Evolutionary conservation across 768 basidiomycete genomes (phyloP), one percentile per base, ranked within the genome.

Genomic region (Lactarius hengduanensis): DNA sequence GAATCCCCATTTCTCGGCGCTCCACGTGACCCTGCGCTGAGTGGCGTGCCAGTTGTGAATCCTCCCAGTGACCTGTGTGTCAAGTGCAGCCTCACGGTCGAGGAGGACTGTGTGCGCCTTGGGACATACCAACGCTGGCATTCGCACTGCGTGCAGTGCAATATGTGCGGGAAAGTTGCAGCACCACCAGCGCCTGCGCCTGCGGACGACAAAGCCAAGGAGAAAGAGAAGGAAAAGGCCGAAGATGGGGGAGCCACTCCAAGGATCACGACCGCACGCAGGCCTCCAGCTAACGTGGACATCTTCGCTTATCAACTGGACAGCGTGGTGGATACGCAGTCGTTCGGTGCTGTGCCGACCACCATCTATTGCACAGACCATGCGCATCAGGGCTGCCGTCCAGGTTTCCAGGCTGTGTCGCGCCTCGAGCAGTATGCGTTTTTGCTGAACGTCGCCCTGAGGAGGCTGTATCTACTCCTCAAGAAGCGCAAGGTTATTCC

Each of bases 51-150:
- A 20, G 82, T 85, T n/a, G 84, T 75, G 68, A 86, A 86, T 69
- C 90, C 91, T 18, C 92, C 92, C 8, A 91, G 90, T 20, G 97
- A 99, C 78, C 84, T 95, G 47, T 99, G 97, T 74, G 85, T 94
- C 59, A 88, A 86, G 73, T 99, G 97, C 76, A 83, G 84, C 53
- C 80, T 87, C 68, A 96, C 96, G 0, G 93, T 99, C 28, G 97
- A 99, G 77, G 97, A 99, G 75, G 97, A 98, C 70, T 98, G 97
- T 73, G 91, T 94, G 55, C 84, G 97, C 64, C 78, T 96, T 34
- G 97, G 95, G 40, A 96, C 94, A n/a, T 96, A 95, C 78, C 90
- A 94, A 73, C 84, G 96, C 56, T 98, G 97, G 97, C 97, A 99
- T 77, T 92, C 94, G 2, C 83, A 91, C 38, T 99, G 97, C 75